These are phyloP conservation scores for Quercus cerris DNA, from an alignment of 306 rosid genomes.

Conservation along the genomic window DNA sequence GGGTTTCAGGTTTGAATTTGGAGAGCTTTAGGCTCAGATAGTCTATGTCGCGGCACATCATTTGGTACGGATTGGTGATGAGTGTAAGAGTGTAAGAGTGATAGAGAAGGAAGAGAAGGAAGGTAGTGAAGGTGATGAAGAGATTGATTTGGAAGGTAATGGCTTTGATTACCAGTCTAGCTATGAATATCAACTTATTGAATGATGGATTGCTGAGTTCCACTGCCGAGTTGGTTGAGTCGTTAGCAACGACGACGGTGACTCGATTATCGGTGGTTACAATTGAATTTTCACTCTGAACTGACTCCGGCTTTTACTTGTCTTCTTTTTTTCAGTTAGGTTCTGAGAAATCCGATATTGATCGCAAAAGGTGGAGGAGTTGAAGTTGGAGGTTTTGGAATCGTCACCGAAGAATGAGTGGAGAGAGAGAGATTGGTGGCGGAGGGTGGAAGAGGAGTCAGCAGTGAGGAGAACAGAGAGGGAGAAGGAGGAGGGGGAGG, in stretches of 20 bases:
- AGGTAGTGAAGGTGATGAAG: constrained; percentile 46
- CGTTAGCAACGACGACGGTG: neutral
- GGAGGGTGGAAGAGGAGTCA: constrained; percentile 23
- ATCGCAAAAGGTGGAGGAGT: constrained; percentile 8
- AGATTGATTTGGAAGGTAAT: constrained; percentile 50
- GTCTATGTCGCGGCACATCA: constrained; percentile 26
- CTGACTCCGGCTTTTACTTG: constrained; percentile 14
- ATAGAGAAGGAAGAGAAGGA: constrained; percentile 39
- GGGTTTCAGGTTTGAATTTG: constrained; percentile 6
- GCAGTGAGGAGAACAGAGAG: neutral
- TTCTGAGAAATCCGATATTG: neutral
- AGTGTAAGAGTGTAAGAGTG: constrained; percentile 31
- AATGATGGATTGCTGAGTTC: constrained; percentile 28
- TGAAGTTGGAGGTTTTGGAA: constrained; percentile 2
- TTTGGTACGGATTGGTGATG: constrained; percentile 54
- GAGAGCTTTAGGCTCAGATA: constrained; percentile 19
- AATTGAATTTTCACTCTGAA: constrained; percentile 24
- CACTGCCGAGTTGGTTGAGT: constrained; percentile 27
- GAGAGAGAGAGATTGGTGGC: constrained; percentile 32
- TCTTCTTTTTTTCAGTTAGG: constrained; percentile 23
- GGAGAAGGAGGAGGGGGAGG: constrained; percentile 9
- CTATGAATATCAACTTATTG: constrained; percentile 35
- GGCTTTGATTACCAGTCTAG: constrained; percentile 48
- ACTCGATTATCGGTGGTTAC: constrained; percentile 31
- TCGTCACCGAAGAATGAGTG: constrained; percentile 7